Conservation (phyloP, 768 basidiomycete genomes). For the Amanita polypyramis region DNA sequence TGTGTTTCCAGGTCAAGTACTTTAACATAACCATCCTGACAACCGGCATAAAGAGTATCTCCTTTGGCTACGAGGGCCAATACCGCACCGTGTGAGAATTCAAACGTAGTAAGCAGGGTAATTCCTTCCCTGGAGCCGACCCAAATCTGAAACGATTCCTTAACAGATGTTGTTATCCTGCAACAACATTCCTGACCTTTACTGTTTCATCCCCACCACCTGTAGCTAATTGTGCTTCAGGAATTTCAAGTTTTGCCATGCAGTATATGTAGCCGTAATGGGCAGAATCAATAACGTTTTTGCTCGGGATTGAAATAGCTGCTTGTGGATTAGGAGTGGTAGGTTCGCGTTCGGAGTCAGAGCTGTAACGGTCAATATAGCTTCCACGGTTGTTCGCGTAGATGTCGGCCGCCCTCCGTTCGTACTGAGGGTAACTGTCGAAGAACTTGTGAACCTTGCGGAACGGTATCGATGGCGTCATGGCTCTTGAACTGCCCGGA, state of each 20-base stretch:
- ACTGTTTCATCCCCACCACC: slow-evolving; percentile 89
- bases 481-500: slow-evolving; percentile 21
- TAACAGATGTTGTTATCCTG: not conserved
- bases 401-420: slow-evolving; percentile 57
- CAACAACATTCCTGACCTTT: slow-evolving; percentile 40
- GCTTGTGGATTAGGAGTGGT: slow-evolving; percentile 22
- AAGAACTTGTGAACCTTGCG: slow-evolving; percentile 82
- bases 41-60: slow-evolving; percentile 84
- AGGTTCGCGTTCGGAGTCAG: slow-evolving; percentile 22
- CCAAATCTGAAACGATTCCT: slow-evolving; percentile 47
- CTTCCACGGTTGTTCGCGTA: slow-evolving; percentile 43
- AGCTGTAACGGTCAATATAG: slow-evolving; percentile 20
- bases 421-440: slow-evolving; percentile 74
- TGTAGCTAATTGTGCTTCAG: slow-evolving; percentile 48
- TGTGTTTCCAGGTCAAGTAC: slow-evolving; percentile 88
- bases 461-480: slow-evolving; percentile 23
- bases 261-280: slow-evolving; percentile 95
- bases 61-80: slow-evolving; percentile 66
- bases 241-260: slow-evolving; percentile 34
- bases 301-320: slow-evolving; percentile 45
- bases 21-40: slow-evolving; percentile 89
- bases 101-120: slow-evolving; percentile 50
- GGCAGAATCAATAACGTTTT: slow-evolving; percentile 76
- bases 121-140: slow-evolving; percentile 36
- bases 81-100: slow-evolving; percentile 70